Conservation (phyloP, 352 stramenopile genomes). For the Pythium periplocum region DNA sequence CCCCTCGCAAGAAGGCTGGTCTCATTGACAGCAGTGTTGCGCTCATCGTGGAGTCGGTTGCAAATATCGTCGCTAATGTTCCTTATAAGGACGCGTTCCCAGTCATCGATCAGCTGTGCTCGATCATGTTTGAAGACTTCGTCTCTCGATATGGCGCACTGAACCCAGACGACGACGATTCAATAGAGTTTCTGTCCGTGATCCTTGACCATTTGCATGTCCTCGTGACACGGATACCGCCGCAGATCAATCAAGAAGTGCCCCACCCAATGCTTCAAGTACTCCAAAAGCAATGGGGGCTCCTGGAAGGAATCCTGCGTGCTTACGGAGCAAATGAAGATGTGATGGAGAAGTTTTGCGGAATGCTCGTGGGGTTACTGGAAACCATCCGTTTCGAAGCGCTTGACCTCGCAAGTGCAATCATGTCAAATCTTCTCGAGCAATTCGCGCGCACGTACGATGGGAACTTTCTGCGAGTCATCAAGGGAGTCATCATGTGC, state of each 20-base stretch:
- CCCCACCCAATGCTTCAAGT: conserved; percentile 50
- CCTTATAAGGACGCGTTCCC: conserved; percentile 58
- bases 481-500: conserved; percentile 64
- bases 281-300: conserved; percentile 50
- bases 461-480: conserved; percentile 56
- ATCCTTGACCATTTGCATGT: conserved; percentile 58
- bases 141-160: conserved; percentile 36
- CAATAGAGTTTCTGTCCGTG: conserved; percentile 48
- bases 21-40: conserved; percentile 40
- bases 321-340: conserved; percentile 51
- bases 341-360: conserved; percentile 50
- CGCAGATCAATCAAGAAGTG: conserved; percentile 58
- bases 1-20: conserved; percentile 15
- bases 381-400: conserved; percentile 56
- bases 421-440: conserved; percentile 56
- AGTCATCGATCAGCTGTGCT: conserved; percentile 54
- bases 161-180: conserved; percentile 38
- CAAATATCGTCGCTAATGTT: conserved; percentile 56
- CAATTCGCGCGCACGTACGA: conserved; percentile 59
- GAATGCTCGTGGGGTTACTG: conserved; percentile 51
- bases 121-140: conserved; percentile 65
- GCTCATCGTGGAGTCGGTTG: conserved; percentile 67
- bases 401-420: conserved; percentile 47
- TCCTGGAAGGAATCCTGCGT: conserved; percentile 45
- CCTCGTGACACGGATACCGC: conserved; percentile 44